Percentiles rank a stretch among this genome's conserved stretches.
Evolutionary conservation across 805 yeast species (phyloP).

Genomic region (Candida vaughaniae): DNA sequence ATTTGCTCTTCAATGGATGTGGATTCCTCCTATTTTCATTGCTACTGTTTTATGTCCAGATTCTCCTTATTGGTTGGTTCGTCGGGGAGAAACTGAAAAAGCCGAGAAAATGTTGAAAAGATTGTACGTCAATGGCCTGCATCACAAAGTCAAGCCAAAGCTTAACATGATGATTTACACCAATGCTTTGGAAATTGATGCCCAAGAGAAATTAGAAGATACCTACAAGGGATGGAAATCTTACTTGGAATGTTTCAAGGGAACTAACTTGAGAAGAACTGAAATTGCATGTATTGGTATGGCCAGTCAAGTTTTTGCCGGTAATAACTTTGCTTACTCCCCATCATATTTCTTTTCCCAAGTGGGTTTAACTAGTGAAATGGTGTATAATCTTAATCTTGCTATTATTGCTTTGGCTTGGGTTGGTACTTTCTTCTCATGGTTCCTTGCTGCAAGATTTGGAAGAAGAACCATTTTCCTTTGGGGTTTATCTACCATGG

Average conservation of each 20-base stretch:
- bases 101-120: constrained; percentile 41
- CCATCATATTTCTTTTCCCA: constrained; percentile 49
- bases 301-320: constrained; percentile 44
- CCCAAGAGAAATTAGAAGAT: constrained; percentile 19
- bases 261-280: constrained; percentile 48
- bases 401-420: constrained; percentile 28
- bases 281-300: constrained; percentile 44
- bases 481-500: constrained; percentile 32
- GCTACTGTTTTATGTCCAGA: constrained; percentile 50
- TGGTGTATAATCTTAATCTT: constrained; percentile 26
- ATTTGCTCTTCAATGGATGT: constrained; percentile 58
- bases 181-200: constrained; percentile 28
- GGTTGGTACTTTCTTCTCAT: constrained; percentile 23
- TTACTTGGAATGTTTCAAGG: constrained; percentile 48
- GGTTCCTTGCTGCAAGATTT: constrained; percentile 26
- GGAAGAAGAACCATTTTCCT: constrained; percentile 42
- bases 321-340: constrained; percentile 45
- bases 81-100: constrained; percentile 37
- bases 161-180: constrained; percentile 24
- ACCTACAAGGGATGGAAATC: constrained; percentile 16
- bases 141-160: constrained; percentile 10
- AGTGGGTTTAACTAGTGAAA: constrained; percentile 41
- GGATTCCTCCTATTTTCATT: constrained; percentile 48
- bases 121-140: constrained; percentile 23
- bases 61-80: constrained; percentile 55